Conservation (phyloP, 176 grass and related monocot genomes). For the Thalia dealbata region DNA sequence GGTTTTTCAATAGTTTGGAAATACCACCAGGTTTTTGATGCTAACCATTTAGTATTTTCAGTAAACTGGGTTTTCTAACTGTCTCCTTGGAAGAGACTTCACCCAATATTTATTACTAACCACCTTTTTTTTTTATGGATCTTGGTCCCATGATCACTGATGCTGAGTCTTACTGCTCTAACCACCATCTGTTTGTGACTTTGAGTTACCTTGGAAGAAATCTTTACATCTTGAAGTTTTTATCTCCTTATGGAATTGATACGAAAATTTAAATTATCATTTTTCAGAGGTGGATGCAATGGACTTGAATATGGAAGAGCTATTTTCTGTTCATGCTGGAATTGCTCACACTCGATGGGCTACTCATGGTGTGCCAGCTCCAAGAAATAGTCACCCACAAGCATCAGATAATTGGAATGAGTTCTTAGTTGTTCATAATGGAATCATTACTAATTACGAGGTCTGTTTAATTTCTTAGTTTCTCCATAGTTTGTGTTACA, state of each 20-base stretch:
- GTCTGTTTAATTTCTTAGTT: slow-evolving; percentile 25
- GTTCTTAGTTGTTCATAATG: slow-evolving; percentile 97
- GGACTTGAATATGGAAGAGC: slow-evolving; percentile 62
- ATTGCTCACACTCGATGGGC: slow-evolving; percentile 96
- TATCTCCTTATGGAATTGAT: neutral
- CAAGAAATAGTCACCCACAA: slow-evolving; percentile 93
- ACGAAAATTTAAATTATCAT: neutral
- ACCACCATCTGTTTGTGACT: too few relatives aligned
- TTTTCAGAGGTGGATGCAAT: slow-evolving; percentile 71
- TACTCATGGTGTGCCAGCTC: slow-evolving; percentile 76
- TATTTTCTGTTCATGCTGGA: slow-evolving; percentile 69
- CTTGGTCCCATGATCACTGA: too few relatives aligned
- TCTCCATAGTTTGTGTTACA: neutral
- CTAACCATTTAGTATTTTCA: neutral
- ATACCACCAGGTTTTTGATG: neutral
- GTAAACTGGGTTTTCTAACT: neutral
- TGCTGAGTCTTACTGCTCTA: too few relatives aligned
- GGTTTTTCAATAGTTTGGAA: neutral
- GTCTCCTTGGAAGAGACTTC: neutral
- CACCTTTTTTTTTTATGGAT: too few relatives aligned
- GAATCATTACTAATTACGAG: slow-evolving; percentile 99
- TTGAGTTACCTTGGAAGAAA: neutral
- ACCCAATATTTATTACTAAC: too few relatives aligned
- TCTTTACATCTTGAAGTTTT: neutral
- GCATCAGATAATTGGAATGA: slow-evolving; percentile 73